A percentile compares a stretch with the other conserved stretches of the same genome.
These are phyloP conservation scores for Achaetomiella virescens DNA, from an alignment of 495 filamentous ascomycete genomes.

Conservation along the genomic window DNA sequence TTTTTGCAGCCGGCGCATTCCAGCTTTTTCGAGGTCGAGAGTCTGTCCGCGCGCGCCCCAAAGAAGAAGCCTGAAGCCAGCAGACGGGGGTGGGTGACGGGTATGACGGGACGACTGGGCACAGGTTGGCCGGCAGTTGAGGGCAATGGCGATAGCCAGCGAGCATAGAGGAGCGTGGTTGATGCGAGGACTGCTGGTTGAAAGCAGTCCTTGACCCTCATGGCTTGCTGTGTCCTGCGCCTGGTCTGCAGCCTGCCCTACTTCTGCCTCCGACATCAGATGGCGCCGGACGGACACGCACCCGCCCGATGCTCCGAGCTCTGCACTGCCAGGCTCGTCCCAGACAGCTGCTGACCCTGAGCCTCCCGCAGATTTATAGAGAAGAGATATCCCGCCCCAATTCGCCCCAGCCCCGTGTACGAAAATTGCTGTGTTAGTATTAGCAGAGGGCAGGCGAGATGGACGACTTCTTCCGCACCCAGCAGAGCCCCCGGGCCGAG, in stretches of 20 bases:
- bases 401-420: conserved; percentile 40
- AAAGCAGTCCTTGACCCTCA: not conserved
- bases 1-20: not conserved
- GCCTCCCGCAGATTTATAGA: conserved; percentile 23
- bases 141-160: not conserved
- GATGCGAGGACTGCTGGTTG: not conserved
- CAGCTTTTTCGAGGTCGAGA: not conserved
- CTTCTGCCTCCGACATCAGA: not conserved
- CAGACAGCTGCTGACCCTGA: conserved; percentile 10
- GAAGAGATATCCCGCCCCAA: conserved; percentile 24
- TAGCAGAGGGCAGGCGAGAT: conserved; percentile 58
- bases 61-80: not conserved
- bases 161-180: not conserved
- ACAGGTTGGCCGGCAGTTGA: not conserved
- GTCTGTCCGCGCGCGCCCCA: not conserved
- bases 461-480: conserved; percentile 60
- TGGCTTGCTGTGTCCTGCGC: not conserved
- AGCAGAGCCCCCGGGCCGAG: conserved; percentile 66
- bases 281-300: too few species aligned
- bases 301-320: too few species aligned
- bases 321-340: too few species aligned
- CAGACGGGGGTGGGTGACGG: not conserved
- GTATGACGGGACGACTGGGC: not conserved
- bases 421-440: conserved; percentile 32
- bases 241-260: not conserved